Evolutionary conservation across 345 rosid genomes (phyloP).

Genomic region (Litchi chinensis): DNA sequence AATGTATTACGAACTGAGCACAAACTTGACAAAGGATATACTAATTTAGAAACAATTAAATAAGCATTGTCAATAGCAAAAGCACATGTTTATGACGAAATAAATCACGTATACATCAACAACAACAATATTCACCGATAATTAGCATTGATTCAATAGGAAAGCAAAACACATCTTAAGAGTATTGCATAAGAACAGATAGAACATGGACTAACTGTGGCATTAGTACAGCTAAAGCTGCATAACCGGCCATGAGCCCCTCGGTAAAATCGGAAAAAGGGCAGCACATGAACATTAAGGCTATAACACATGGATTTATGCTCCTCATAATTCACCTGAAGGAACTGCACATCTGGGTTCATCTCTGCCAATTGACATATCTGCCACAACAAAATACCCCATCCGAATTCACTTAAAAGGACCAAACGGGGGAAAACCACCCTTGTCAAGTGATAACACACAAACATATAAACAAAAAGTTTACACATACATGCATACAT

Average conservation of each 20-base stretch:
- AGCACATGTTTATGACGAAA: background rate
- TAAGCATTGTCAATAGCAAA: too few relatives aligned
- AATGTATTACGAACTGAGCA: background rate
- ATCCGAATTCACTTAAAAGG: constrained; percentile 2
- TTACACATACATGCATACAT: background rate
- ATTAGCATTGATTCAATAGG: background rate
- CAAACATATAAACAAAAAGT: background rate
- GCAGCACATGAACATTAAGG: constrained; percentile 88
- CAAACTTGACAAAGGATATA: background rate
- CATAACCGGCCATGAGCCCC: constrained; percentile 91
- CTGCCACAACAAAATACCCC: constrained; percentile 36
- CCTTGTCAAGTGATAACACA: background rate
- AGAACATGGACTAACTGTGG: constrained; percentile 66
- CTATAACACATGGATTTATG: constrained; percentile 95
- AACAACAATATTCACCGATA: background rate
- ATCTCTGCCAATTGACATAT: constrained; percentile 83
- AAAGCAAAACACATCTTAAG: background rate
- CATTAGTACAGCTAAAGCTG: constrained; percentile 96
- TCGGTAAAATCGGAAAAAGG: constrained; percentile 85
- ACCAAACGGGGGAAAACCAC: background rate
- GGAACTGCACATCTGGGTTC: constrained; percentile 77
- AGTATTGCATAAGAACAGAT: background rate
- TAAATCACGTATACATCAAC: background rate
- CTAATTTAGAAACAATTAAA: background rate
- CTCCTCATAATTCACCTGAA: constrained; percentile 90